phyloP scores from a whole-genome alignment of 768 basidiomycete genomes.

The Lactifluus volemus region DNA sequence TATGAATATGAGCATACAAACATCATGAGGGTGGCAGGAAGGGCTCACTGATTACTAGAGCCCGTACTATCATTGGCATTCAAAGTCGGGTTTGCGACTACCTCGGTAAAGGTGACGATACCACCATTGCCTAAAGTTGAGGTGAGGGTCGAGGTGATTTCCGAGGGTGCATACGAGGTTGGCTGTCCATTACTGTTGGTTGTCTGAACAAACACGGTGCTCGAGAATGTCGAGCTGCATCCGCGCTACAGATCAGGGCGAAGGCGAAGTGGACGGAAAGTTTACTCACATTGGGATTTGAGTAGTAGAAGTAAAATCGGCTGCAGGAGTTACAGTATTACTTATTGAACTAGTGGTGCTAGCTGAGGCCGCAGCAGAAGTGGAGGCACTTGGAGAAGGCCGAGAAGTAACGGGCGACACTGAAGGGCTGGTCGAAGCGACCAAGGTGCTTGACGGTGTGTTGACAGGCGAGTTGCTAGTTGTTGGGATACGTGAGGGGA shows the following conservation, averaged over 20 bases:
- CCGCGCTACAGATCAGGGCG: background rate
- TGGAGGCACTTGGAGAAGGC: background rate
- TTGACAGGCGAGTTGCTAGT: background rate
- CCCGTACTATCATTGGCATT: conserved; percentile 37
- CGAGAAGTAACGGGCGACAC: background rate
- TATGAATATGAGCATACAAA: conserved; percentile 24
- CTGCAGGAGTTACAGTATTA: background rate
- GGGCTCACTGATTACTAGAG: conserved; percentile 39
- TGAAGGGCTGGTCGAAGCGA: conserved; percentile 1
- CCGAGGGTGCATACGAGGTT: conserved; percentile 42
- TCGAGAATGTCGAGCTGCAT: conserved; percentile 43
- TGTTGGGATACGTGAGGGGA: background rate
- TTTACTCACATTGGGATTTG: conserved; percentile 21
- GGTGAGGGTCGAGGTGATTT: conserved; percentile 48
- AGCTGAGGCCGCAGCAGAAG: background rate
- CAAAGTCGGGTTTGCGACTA: conserved; percentile 65
- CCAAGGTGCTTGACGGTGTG: background rate
- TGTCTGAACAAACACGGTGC: conserved; percentile 47
- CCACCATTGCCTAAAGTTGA: conserved; percentile 47
- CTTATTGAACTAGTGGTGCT: background rate
- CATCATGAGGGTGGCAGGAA: background rate
- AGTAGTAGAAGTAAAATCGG: background rate
- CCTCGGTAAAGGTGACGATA: conserved; percentile 50
- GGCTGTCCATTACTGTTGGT: conserved; percentile 48
- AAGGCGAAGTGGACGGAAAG: conserved; percentile 17